A percentile compares a stretch with the other conserved stretches of the same genome.
Conservation (phyloP, 2,329 filamentous ascomycete genomes). For the Phyllosticta capitalensis region DNA sequence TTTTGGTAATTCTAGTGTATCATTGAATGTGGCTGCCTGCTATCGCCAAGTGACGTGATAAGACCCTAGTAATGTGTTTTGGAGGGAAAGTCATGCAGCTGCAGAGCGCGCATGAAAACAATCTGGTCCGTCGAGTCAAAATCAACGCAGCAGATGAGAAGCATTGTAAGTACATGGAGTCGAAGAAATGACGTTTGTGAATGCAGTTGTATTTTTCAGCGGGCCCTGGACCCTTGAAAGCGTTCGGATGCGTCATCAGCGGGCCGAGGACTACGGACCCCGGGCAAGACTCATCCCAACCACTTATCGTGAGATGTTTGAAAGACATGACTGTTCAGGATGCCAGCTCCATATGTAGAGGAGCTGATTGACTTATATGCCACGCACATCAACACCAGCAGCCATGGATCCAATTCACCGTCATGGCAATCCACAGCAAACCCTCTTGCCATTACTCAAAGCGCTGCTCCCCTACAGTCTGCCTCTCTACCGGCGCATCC, state of each 20-base stretch:
- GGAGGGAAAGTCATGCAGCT: no score
- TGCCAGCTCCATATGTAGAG: neutral
- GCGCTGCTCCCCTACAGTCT: constrained; percentile 49
- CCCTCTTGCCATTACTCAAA: constrained; percentile 40
- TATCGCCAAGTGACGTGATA: neutral
- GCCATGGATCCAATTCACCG: constrained; percentile 12
- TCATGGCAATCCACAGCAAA: constrained; percentile 36
- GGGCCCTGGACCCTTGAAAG: no score
- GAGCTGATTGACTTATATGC: neutral
- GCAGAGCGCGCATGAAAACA: no score
- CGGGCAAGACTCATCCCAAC: neutral
- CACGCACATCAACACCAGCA: neutral
- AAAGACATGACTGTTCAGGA: neutral
- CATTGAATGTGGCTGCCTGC: neutral
- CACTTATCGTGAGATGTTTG: neutral
- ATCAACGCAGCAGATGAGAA: no score
- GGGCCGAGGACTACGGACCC: neutral
- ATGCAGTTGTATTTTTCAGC: no score
- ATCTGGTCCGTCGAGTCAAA: no score
- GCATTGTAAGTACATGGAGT: no score
- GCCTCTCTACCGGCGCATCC: constrained; percentile 52
- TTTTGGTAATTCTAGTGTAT: neutral
- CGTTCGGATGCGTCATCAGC: neutral
- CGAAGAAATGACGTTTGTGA: no score
- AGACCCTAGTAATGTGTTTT: no score